phyloP scores from a whole-genome alignment of 129 eudicot genomes.

The Deinandra increscens region DNA sequence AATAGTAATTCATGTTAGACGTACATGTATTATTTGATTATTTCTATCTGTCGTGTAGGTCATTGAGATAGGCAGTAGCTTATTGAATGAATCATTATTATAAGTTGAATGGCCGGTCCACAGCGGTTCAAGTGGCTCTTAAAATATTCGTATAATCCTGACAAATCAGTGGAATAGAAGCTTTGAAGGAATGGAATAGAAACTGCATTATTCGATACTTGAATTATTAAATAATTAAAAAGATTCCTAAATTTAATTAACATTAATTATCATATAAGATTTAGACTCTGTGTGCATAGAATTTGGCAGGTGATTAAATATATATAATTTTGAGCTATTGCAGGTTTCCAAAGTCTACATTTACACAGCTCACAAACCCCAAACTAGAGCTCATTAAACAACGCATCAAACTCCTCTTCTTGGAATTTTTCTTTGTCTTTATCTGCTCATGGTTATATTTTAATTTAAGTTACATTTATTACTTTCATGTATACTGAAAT shows the following conservation, averaged over 20 bases:
- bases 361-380: constrained; percentile 36
- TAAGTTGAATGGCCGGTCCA: not conserved
- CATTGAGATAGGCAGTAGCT: constrained; percentile 7
- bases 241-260: constrained; percentile 3
- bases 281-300: constrained; percentile 33
- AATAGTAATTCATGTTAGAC: not conserved
- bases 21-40: not conserved
- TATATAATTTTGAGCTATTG: constrained; percentile 42
- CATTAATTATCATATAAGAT: constrained; percentile 27
- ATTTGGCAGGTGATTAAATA: constrained; percentile 27
- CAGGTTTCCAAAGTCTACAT: constrained; percentile 43
- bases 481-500: constrained; percentile 31
- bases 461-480: constrained; percentile 17
- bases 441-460: constrained; percentile 27
- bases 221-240: not conserved
- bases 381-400: constrained; percentile 35
- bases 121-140: constrained; percentile 32
- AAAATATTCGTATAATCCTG: constrained; percentile 37
- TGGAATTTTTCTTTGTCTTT: constrained; percentile 29
- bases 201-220: constrained; percentile 41
- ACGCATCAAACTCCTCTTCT: constrained; percentile 2
- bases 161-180: constrained; percentile 46
- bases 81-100: not conserved
- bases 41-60: not conserved
- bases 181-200: constrained; percentile 49